phyloP scores from a whole-genome alignment of 495 filamentous ascomycete genomes.

The Penicillium waksmanii region DNA sequence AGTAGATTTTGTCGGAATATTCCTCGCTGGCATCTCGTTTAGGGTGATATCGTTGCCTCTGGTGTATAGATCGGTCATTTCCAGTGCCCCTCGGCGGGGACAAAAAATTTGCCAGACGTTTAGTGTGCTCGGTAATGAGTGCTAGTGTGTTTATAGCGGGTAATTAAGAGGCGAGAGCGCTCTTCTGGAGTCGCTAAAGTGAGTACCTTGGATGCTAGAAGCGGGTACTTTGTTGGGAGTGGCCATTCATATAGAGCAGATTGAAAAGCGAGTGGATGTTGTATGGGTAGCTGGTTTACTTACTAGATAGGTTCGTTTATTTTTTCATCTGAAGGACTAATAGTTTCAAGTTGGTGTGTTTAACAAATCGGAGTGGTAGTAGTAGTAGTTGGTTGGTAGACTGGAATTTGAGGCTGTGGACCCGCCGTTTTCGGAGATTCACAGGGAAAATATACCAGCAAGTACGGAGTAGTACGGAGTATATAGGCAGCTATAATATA shows the following conservation, averaged over 20 bases:
- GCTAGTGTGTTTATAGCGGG: slow-evolving; percentile 1
- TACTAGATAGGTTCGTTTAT: background rate
- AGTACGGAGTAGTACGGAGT: too few species aligned
- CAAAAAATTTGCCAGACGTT: background rate
- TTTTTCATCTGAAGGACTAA: background rate
- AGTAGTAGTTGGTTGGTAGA: background rate
- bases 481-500: too few species aligned
- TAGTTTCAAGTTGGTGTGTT: background rate
- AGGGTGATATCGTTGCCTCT: background rate
- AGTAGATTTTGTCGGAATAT: background rate
- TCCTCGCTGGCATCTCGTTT: background rate
- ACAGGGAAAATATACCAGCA: too few species aligned
- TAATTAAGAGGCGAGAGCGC: too few species aligned
- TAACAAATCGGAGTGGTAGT: too few species aligned
- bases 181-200: background rate
- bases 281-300: background rate
- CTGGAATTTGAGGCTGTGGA: background rate
- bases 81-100: background rate
- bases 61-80: background rate
- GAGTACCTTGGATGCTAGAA: slow-evolving; percentile 11
- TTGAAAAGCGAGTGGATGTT: background rate
- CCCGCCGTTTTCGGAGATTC: background rate
- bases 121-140: background rate
- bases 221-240: slow-evolving; percentile 3
- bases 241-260: background rate